A percentile compares a stretch with the other conserved stretches of the same genome.
phyloP scores from a whole-genome alignment of 2,329 filamentous ascomycete genomes.

The Beauveria scarabaeidicola region DNA sequence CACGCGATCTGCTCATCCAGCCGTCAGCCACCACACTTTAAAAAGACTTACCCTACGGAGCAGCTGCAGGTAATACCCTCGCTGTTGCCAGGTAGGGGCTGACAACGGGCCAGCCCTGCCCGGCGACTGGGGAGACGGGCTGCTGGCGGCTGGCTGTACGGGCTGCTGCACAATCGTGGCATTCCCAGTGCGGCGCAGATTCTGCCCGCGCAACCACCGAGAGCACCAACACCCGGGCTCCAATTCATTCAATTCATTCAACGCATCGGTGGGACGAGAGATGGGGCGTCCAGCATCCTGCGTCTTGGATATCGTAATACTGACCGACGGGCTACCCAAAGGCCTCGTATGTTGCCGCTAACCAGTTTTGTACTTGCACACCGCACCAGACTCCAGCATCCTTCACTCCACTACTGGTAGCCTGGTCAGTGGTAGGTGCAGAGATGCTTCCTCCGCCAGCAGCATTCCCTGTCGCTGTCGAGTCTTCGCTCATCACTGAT shows the following conservation, averaged over 20 bases:
- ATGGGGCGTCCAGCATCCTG: not conserved
- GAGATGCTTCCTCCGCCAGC: not conserved
- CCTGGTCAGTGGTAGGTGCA: not conserved
- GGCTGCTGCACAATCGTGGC: not conserved
- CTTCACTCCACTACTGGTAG: not conserved
- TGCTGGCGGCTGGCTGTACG: too few species aligned
- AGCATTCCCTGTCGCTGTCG: not conserved
- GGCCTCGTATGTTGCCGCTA: not conserved
- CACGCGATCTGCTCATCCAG: not conserved
- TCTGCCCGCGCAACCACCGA: not conserved
- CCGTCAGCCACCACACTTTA: not conserved
- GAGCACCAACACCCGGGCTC: not conserved
- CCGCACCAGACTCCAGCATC: not conserved
- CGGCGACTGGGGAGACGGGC: too few species aligned
- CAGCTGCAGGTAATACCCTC: not conserved
- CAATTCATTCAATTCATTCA: too few species aligned
- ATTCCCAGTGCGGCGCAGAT: not conserved
- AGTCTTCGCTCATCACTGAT: not conserved
- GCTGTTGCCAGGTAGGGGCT: not conserved
- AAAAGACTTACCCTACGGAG: not conserved
- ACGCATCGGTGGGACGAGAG: not conserved
- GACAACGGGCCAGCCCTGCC: not conserved
- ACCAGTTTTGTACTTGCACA: conserved; percentile 7
- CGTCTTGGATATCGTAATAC: not conserved
- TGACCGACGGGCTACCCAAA: not conserved